Base-by-base conservation (phyloP, 331 rosid genomes). In the Quercus lobata region DNA sequence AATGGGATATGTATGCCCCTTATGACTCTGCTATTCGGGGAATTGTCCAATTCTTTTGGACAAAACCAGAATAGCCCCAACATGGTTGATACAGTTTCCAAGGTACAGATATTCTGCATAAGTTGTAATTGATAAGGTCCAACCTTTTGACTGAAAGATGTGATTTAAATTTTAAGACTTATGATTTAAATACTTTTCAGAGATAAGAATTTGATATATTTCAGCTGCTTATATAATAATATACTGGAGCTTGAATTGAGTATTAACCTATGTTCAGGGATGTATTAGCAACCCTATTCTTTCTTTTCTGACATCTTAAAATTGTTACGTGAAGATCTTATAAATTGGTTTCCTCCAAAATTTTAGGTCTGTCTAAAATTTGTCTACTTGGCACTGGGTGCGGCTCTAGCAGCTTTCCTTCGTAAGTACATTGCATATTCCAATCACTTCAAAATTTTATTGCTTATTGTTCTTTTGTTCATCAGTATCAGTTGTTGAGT, bases 21-120 rank as follows among this genome's bases (percentile, higher is more conserved):
- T 69, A 87, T 90, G 94, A 65, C 94, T 8, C 18, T 92, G 10
- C 53, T 92, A 4, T 84, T 90, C 11, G 97, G 97, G 14, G 82
- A 87, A 58, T 17, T 92, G 84, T 34, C 75, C 72, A 15, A 90
- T 79, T 83, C 85, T 69, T 90, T 88, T 37, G 97, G 91, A 44
- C 10, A 2, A 24, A 87, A 83, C 78, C 91, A 85, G 76, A 57
- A 25, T 24, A 52, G 21, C 72, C 3, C 5, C 8, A 0, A n/a
- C 1, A 11, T 85, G 7, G 88, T 86, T 63, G 5, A 52, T 2
- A 52, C 27, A 57, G 92, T 88, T 79, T 85, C 95, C 62, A 85
- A 88, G 94, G 94, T 90, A 82, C 35, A 35, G 3, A 68, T 34
- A 32, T 19, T 19, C 52, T 32, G 41, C 44, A 30, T 27, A 6